Percentiles rank a stretch among this genome's conserved stretches.
These are phyloP conservation scores for Heterobasidion irregulare DNA, from an alignment of 1,284 basidiomycete species.

Conservation along the genomic window DNA sequence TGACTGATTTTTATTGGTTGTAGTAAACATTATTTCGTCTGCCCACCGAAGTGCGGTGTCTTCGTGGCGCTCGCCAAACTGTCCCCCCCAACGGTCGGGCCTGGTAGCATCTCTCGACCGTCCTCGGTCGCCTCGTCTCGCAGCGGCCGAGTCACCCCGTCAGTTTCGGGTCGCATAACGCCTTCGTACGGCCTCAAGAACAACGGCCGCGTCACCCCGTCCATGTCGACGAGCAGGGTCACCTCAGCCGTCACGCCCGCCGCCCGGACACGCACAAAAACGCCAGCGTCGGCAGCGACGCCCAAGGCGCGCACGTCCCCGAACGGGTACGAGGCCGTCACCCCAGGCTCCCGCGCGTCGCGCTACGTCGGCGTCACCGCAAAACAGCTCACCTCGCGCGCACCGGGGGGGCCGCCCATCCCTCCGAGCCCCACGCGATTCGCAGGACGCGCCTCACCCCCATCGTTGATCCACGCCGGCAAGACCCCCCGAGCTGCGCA, in stretches of 20 bases:
- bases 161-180: constrained; percentile 32
- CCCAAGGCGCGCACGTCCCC: not conserved
- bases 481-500: constrained; percentile 51
- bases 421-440: constrained; percentile 31
- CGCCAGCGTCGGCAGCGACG: not conserved
- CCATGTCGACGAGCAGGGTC: constrained; percentile 15
- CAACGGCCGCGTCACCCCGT: constrained; percentile 19
- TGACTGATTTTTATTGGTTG: not conserved
- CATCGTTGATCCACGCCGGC: constrained; percentile 22
- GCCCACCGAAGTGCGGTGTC: constrained; percentile 82
- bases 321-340: not conserved
- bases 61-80: constrained; percentile 84
- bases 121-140: constrained; percentile 75
- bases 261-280: constrained; percentile 13
- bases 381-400: constrained; percentile 57
- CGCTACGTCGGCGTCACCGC: constrained; percentile 61
- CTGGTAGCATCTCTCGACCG: constrained; percentile 48
- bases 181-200: constrained; percentile 27
- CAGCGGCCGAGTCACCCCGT: constrained; percentile 48
- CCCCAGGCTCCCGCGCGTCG: constrained; percentile 64
- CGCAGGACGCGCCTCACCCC: constrained; percentile 19
- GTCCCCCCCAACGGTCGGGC: constrained; percentile 62
- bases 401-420: constrained; percentile 4
- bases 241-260: constrained; percentile 27
- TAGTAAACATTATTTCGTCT: constrained; percentile 82